These are phyloP conservation scores for Gonapodya sp. DNA, from an alignment of 192 early-diverging fungal species.

Conservation along the genomic window DNA sequence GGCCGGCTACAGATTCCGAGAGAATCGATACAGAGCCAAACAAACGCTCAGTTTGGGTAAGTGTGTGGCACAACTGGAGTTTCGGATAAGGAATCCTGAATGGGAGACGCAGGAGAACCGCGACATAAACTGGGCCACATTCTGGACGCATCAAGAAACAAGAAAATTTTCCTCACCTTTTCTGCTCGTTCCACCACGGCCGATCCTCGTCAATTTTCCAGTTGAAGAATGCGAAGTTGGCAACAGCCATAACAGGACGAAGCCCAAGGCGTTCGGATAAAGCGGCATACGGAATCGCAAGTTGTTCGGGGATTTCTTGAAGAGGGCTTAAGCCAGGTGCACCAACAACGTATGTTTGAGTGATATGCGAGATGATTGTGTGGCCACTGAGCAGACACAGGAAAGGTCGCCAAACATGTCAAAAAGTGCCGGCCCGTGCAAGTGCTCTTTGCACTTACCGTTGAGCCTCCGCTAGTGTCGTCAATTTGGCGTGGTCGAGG, in stretches of 20 bases:
- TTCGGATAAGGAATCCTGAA: neutral
- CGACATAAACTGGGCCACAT: no score
- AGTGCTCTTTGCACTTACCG: no score
- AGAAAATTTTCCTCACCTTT: neutral
- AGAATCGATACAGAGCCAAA: neutral
- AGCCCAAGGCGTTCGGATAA: neutral
- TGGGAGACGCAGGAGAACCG: neutral
- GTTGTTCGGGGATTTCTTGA: neutral
- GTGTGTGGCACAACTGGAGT: neutral
- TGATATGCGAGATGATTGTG: neutral
- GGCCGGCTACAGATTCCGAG: neutral
- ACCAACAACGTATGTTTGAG: neutral
- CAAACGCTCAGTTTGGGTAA: neutral
- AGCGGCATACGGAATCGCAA: neutral
- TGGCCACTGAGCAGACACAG: neutral
- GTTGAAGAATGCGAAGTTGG: neutral
- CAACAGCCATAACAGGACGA: neutral
- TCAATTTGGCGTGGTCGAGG: neutral
- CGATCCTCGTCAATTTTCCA: neutral
- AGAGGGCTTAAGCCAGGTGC: neutral
- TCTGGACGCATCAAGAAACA: neutral
- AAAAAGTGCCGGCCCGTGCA: no score
- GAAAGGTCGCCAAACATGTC: neutral
- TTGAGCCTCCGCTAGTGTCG: neutral
- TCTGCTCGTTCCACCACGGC: neutral